Evolutionary conservation across 768 basidiomycete species (phyloP), one percentile per base, ranked within the genome.

Genomic region (Harrya chromipes): DNA sequence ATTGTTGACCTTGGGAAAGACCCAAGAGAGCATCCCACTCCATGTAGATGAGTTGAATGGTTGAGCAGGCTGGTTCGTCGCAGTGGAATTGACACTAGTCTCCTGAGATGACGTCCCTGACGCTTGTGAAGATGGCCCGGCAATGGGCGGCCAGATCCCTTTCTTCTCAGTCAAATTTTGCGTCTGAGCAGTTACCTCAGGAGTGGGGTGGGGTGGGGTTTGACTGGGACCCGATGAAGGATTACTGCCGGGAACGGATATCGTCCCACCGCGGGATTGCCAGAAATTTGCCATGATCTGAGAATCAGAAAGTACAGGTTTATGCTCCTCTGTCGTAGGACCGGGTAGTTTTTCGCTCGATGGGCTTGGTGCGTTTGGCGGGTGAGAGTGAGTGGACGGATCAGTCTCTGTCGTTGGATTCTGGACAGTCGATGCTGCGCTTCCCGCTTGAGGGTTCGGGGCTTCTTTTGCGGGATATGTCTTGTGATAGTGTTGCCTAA

Each of bases 151-250:
- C 6, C 56, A 58, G 14, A 66, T 59, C 23, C 69, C 69, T 47
- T 72, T 73, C 60, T 76, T 76, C 42, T 82, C 80, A 5, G 71
- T 57, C 55, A 75, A 50, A 54, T 78, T 80, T 49, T 76, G 74
- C 70, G 79, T 74, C 53, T 79, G 82, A 24, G 68, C 57, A 4
- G 60, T 68, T 12, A 72, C 26, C 34, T 52, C 58, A 12, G 66
- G 46, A 21, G 43, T 34, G 16, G 44, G 21, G 17, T 45, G 45
- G 4, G 48, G 6, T 44, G 49, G 53, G 41, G 46, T 9, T 37
- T 66, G 54, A 41, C 49, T 44, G 19, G 54, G 34, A 27, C 59
- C 56, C 19, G 55, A 57, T 19, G 55, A 52, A 48, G 56, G 45
- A 33, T 50, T 58, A 23, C 33, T 26, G 17, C 44, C 23, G 6